A percentile compares a stretch with the other conserved stretches of the same genome.
Conservation (phyloP, 768 basidiomycete genomes). For the Lentinula detonsa region DNA sequence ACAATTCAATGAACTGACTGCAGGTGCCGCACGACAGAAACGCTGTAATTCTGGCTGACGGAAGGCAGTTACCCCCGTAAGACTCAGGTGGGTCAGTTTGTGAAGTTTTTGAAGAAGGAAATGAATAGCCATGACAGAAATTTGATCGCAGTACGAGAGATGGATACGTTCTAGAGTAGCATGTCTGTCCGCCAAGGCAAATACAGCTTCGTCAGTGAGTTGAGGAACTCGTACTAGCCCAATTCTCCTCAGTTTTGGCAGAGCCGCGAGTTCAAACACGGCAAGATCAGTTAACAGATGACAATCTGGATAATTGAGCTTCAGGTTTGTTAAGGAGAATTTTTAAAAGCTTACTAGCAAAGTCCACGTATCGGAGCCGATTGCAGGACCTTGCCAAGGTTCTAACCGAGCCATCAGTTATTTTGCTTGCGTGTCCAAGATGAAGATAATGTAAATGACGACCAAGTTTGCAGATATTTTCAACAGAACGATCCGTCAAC, state of each 20-base stretch:
- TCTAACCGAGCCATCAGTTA: slow-evolving; percentile 86
- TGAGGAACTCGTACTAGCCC: slow-evolving; percentile 92
- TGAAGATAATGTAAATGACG: slow-evolving; percentile 93
- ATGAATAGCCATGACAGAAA: slow-evolving; percentile 87
- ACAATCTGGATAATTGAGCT: slow-evolving; percentile 53
- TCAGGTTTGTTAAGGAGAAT: slow-evolving; percentile 10
- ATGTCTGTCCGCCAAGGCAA: slow-evolving; percentile 79
- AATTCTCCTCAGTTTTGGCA: slow-evolving; percentile 89
- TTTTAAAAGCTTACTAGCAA: slow-evolving; percentile 68
- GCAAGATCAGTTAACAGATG: slow-evolving; percentile 85
- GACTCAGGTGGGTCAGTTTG: slow-evolving; percentile 88
- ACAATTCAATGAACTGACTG: slow-evolving; percentile 41
- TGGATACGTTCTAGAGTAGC: slow-evolving; percentile 92
- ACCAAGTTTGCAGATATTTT: slow-evolving; percentile 83
- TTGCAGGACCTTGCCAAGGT: slow-evolving; percentile 83
- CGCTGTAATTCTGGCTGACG: slow-evolving; percentile 77
- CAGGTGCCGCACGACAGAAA: slow-evolving; percentile 85
- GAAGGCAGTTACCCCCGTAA: slow-evolving; percentile 97
- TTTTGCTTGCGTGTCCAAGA: slow-evolving; percentile 83
- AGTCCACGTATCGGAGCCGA: slow-evolving; percentile 89
- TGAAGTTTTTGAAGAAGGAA: slow-evolving; percentile 85
- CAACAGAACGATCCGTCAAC: slow-evolving; percentile 78
- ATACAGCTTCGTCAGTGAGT: slow-evolving; percentile 91
- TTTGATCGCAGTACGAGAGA: slow-evolving; percentile 94
- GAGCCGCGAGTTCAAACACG: slow-evolving; percentile 81